These are phyloP conservation scores for Dendrobium chrysotoxum DNA, from an alignment of 106 monocot genomes.

Conservation along the genomic window DNA sequence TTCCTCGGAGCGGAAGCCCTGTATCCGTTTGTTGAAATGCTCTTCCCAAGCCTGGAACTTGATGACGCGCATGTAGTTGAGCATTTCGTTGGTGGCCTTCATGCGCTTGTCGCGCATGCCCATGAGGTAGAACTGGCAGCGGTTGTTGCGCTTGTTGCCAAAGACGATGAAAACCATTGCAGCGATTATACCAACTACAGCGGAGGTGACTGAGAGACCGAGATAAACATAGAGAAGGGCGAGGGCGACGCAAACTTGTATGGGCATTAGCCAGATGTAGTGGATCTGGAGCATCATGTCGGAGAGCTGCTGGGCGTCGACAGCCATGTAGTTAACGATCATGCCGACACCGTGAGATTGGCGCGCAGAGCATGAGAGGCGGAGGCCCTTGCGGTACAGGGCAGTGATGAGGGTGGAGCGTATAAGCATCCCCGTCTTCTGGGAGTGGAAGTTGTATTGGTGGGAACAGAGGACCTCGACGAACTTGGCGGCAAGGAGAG, in stretches of 20 bases:
- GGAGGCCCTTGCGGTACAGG: constrained; percentile 76
- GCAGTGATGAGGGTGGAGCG: constrained; percentile 67
- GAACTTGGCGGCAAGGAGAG: constrained; percentile 65
- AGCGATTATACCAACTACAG: constrained; percentile 23
- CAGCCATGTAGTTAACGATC: constrained; percentile 98
- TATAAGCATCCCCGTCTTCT: constrained; percentile 92
- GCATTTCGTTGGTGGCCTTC: constrained; percentile 95
- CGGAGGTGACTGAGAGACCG: constrained; percentile 45
- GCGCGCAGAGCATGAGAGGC: constrained; percentile 75
- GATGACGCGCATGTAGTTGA: constrained; percentile 86
- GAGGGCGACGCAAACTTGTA: constrained; percentile 57
- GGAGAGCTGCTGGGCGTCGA: constrained; percentile 91
- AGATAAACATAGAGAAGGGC: constrained; percentile 52
- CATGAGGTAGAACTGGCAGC: constrained; percentile 72
- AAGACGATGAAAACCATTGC: constrained; percentile 36
- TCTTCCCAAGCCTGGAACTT: constrained; percentile 95
- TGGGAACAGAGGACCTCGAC: constrained; percentile 74
- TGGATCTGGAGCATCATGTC: constrained; percentile 95
- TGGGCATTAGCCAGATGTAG: constrained; percentile 88
- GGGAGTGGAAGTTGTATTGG: constrained; percentile 93
- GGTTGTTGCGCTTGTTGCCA: constrained; percentile 34
- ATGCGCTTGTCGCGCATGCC: constrained; percentile 85
- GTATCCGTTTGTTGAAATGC: constrained; percentile 55
- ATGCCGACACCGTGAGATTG: constrained; percentile 82
- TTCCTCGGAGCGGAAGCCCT: constrained; percentile 41